These are phyloP conservation scores for Phytopythium vexans DNA, from an alignment of 352 stramenopile species.

Conservation along the genomic window DNA sequence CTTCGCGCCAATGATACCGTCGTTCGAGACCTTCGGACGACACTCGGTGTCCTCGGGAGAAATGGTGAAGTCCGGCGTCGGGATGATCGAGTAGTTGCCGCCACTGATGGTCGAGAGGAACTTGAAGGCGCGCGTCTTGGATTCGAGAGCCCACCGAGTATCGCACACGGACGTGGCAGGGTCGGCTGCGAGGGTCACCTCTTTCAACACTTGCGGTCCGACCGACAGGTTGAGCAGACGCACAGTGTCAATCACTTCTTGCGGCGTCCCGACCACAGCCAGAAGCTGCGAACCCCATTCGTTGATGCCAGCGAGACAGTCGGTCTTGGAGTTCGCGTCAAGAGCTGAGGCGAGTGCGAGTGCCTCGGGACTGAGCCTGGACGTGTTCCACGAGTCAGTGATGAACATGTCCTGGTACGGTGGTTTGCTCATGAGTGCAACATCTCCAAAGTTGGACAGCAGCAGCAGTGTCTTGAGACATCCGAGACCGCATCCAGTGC, in stretches of 20 bases:
- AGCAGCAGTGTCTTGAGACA: conserved; percentile 17
- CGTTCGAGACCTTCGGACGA: conserved; percentile 10
- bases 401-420: conserved; percentile 18
- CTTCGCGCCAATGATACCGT: conserved; percentile 10
- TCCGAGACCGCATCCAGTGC: conserved; percentile 11
- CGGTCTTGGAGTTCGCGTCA: not conserved
- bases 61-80: conserved; percentile 15
- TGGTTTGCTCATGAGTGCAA: conserved; percentile 23
- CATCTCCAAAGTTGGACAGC: conserved; percentile 14
- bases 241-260: not conserved
- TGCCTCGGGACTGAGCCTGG: not conserved
- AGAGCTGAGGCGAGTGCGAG: not conserved
- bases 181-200: conserved; percentile 12
- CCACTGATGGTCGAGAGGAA: conserved; percentile 1
- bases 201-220: conserved; percentile 7
- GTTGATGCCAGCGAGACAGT: not conserved
- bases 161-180: conserved; percentile 7
- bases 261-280: not conserved
- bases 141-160: conserved; percentile 18
- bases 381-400: conserved; percentile 9
- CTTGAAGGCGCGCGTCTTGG: conserved; percentile 5
- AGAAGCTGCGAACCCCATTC: not conserved
- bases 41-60: conserved; percentile 16
- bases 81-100: conserved; percentile 8
- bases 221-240: conserved; percentile 4